Base-by-base conservation (phyloP, 768 basidiomycete genomes). In the Trametes cinnabarina region DNA sequence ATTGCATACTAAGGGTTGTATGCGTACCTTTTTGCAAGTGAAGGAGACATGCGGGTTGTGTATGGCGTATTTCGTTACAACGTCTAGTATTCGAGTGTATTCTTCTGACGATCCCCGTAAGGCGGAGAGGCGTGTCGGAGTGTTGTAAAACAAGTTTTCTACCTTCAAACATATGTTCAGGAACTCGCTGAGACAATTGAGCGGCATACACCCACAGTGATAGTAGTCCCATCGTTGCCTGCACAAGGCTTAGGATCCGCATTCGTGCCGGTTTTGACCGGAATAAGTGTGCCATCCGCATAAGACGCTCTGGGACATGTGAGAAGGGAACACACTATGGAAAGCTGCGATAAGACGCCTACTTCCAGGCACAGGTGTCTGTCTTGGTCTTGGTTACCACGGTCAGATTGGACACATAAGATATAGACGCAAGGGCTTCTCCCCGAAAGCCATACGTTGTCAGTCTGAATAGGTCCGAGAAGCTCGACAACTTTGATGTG, bases 391-490 rank as follows among this genome's bases (percentile, higher is more conserved):
- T 98, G 5, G 94, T 97, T n/a, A 90, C 74, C 10, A 98, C 89
- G 17, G 85, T 84, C 54, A 99, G 77, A 69, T 90, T 90, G 1
- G 94, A 87, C 39, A 96, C 92, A 72, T 97, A 94, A 4, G 93
- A 95, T 58, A 99, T 92, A 12, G 93, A 95, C 2, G 96, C 97
- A 47, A 99, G 75, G 0, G 97, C 97, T 74, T 99, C 97, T 26
- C 97, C 96, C 50, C 97, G 83, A 72, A 99, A 99, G 0, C 97
- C 97, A 71, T 98, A 98, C 0, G 96, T 98, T 2, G 82, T 79
- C 34, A 99, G 78, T n/a, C 77, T 78, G 32, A 86, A 84, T 52
- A 99, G 71, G 68, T 99, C 97, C 3, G 90, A 86, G 66, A 93
- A 99, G 0, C 83, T 82, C 1, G 85, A 82, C 4, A 99, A 74